A percentile compares a stretch with the other conserved stretches of the same genome.
Evolutionary conservation across 148 eudicot species (phyloP).

Genomic region (Chenopodium quinoa): DNA sequence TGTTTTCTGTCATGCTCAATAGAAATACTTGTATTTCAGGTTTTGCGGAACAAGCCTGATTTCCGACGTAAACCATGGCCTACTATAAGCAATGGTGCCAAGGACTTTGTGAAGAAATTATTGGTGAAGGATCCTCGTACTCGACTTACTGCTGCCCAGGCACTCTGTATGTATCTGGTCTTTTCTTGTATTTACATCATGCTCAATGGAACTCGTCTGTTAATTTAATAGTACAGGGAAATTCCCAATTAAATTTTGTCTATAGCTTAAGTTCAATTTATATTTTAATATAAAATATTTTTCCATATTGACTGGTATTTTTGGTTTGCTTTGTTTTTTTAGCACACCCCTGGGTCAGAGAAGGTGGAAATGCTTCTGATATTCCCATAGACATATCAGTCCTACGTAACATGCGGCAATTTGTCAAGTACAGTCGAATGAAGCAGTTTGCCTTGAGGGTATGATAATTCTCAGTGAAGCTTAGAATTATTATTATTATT

Average conservation of each 20-base stretch:
- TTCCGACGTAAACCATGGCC: constrained; percentile 98
- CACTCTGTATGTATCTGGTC: constrained; percentile 65
- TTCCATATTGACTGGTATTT: background rate
- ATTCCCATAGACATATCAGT: constrained; percentile 97
- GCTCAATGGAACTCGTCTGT: background rate
- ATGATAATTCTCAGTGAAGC: constrained; percentile 15
- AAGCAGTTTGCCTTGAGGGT: constrained; percentile 97
- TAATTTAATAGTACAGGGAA: background rate
- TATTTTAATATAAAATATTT: background rate
- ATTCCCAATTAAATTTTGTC: background rate
- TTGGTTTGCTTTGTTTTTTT: constrained; percentile 18
- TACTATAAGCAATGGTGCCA: constrained; percentile 66
- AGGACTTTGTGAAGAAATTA: constrained; percentile 84
- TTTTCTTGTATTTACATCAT: constrained; percentile 15
- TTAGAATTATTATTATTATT: constrained; percentile 1
- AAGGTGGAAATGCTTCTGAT: constrained; percentile 90
- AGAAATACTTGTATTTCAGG: constrained; percentile 42
- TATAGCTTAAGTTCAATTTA: background rate
- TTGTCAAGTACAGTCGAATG: constrained; percentile 85
- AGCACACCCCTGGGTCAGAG: constrained; percentile 99
- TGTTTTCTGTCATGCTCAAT: constrained; percentile 5
- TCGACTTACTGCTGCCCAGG: constrained; percentile 95
- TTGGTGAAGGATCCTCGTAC: constrained; percentile 88
- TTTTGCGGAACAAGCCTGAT: constrained; percentile 90
- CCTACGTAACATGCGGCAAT: constrained; percentile 80